Percentiles rank a stretch among this genome's conserved stretches.
Evolutionary conservation across 768 basidiomycete species (phyloP).

Genomic region (Symmetrospora coprosmae): DNA sequence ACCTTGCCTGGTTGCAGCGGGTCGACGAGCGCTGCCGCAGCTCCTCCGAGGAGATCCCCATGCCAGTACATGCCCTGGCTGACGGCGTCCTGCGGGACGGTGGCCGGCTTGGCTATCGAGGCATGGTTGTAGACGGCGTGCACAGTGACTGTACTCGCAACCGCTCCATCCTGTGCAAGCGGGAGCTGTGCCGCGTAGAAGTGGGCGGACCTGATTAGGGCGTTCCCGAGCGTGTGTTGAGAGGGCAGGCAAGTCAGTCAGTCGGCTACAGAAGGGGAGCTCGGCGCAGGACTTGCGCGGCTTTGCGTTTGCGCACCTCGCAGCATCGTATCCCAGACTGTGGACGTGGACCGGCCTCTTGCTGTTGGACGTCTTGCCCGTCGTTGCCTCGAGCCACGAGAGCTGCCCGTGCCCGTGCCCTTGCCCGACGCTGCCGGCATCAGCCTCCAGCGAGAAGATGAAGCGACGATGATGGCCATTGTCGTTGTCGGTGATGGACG

Average conservation of each 20-base stretch:
- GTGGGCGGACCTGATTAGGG: not conserved
- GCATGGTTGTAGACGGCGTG: conserved; percentile 12
- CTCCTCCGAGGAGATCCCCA: conserved; percentile 28
- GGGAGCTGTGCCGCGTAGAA: conserved; percentile 8
- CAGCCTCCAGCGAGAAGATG: conserved; percentile 5
- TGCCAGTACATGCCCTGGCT: conserved; percentile 29
- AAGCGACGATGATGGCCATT: not conserved
- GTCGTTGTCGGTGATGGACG: not conserved
- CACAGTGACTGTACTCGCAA: not conserved
- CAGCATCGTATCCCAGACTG: not conserved
- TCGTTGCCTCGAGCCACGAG: conserved; percentile 15
- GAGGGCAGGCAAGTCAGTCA: not conserved
- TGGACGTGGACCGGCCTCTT: not conserved
- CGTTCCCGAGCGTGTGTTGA: not conserved
- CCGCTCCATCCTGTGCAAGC: too few relatives aligned
- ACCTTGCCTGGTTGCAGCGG: conserved; percentile 13
- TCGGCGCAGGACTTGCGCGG: too few relatives aligned
- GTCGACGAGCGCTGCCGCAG: not conserved
- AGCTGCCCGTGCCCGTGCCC: not conserved
- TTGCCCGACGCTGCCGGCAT: too few relatives aligned
- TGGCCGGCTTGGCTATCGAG: conserved; percentile 21
- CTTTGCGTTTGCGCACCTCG: conserved; percentile 12
- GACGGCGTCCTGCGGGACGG: conserved; percentile 25
- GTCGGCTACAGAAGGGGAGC: not conserved
- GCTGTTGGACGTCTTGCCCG: conserved; percentile 3